Conservation (phyloP, 108 stramenopile species). For the Cyclotella baltica region DNA sequence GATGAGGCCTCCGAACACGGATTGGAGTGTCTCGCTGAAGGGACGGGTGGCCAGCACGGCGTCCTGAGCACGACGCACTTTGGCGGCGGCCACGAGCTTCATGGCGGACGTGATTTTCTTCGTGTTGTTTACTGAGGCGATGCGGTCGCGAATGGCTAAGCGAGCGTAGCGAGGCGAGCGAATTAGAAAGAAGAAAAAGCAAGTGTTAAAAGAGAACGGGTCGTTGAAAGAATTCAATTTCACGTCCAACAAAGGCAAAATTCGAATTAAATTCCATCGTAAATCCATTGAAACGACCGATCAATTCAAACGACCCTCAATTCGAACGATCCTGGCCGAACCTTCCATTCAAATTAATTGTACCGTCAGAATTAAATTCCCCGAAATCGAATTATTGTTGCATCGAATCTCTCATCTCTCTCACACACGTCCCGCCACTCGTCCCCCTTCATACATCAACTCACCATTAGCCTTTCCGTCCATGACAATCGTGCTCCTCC, state of each 20-base stretch:
- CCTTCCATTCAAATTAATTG: too few relatives aligned
- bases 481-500: slow-evolving; percentile 87
- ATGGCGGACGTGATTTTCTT: slow-evolving; percentile 97
- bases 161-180: background rate
- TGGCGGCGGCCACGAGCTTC: slow-evolving; percentile 98
- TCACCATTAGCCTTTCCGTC: slow-evolving; percentile 92
- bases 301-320: too few relatives aligned
- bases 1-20: slow-evolving; percentile 92
- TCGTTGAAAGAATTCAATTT: too few relatives aligned
- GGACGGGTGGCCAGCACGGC: slow-evolving; percentile 95
- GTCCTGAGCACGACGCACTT: slow-evolving; percentile 97
- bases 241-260: too few relatives aligned
- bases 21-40: slow-evolving; percentile 96
- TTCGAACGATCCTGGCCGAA: too few relatives aligned
- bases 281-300: too few relatives aligned
- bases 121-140: slow-evolving; percentile 88
- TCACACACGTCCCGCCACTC: background rate
- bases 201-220: too few relatives aligned
- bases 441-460: slow-evolving; percentile 18
- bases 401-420: background rate
- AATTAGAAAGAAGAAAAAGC: background rate
- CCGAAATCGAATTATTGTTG: too few relatives aligned
- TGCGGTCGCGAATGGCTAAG: slow-evolving; percentile 92
- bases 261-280: too few relatives aligned
- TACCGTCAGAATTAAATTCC: too few relatives aligned